phyloP scores from a whole-genome alignment of 2,329 filamentous ascomycete genomes.

The Harringtonia lauricola region DNA sequence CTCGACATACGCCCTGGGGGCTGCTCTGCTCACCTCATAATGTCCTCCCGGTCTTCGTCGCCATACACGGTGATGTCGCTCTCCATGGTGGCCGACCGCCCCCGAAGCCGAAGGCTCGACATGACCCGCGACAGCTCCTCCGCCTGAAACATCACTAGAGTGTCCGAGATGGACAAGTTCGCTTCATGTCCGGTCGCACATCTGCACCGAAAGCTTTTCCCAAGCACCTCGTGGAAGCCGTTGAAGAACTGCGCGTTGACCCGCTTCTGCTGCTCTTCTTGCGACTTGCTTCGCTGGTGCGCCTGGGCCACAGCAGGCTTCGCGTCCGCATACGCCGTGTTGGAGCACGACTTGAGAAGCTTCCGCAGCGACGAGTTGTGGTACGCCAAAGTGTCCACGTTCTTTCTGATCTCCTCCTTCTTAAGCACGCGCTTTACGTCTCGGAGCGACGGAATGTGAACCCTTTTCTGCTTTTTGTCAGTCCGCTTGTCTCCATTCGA shows the following conservation, averaged over 20 bases:
- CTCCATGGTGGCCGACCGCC: constrained; percentile 4
- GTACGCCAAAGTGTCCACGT: constrained; percentile 1
- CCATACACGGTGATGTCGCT: constrained; percentile 7
- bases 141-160: constrained; percentile 9
- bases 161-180: constrained; percentile 11
- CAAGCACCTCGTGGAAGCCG: constrained; percentile 9
- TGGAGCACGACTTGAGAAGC: constrained; percentile 8
- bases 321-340: constrained; percentile 6
- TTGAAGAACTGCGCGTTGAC: constrained; percentile 7
- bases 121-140: constrained; percentile 2
- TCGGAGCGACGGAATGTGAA: neutral
- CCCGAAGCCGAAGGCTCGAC: constrained; percentile 3
- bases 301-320: neutral
- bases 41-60: constrained; percentile 5
- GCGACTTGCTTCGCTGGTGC: neutral
- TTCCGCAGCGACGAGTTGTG: constrained; percentile 5
- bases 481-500: neutral
- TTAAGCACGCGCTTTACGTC: constrained; percentile 7
- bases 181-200: constrained; percentile 8
- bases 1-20: neutral
- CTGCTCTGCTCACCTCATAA: neutral
- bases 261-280: constrained; percentile 5
- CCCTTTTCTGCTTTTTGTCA: neutral
- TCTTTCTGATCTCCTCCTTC: constrained; percentile 7
- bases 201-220: constrained; percentile 9